Conservation (phyloP, 2,329 filamentous ascomycete genomes). For the Leptographium radiaticola region DNA sequence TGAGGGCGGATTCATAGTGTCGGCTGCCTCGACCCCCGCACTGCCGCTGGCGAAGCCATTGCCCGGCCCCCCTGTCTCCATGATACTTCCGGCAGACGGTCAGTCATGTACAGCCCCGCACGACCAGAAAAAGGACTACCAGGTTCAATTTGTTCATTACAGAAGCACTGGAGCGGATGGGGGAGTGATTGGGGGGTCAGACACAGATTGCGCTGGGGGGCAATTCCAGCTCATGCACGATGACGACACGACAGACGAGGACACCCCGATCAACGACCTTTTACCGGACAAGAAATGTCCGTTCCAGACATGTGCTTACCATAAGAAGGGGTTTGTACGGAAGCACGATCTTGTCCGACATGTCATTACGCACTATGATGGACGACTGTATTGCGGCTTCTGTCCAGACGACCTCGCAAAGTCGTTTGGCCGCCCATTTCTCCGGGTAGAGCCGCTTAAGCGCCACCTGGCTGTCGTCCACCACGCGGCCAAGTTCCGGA, state of each 20-base stretch:
- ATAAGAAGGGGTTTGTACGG: constrained; percentile 2
- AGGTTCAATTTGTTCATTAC: constrained; percentile 4
- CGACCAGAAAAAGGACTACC: background rate
- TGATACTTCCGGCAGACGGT: background rate
- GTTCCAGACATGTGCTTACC: background rate
- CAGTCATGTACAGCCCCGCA: background rate
- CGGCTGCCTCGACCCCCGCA: background rate
- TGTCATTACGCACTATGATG: constrained; percentile 7
- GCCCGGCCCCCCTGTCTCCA: background rate
- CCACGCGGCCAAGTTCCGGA: constrained; percentile 3
- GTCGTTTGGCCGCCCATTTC: constrained; percentile 1
- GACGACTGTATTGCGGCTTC: constrained; percentile 6
- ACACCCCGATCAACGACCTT: background rate
- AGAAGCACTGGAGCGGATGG: background rate
- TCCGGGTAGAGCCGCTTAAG: constrained; percentile 6
- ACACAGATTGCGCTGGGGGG: background rate
- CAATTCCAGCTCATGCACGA: background rate
- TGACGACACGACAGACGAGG: background rate
- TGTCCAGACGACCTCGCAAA: constrained; percentile 4
- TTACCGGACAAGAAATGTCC: constrained; percentile 5
- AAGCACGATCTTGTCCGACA: constrained; percentile 7
- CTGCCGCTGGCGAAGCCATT: background rate
- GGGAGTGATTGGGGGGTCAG: background rate
- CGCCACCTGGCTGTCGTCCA: constrained; percentile 5
- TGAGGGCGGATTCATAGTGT: background rate